These are phyloP conservation scores for Phytophthora rubi DNA, from an alignment of 352 stramenopile genomes.

Conservation along the genomic window DNA sequence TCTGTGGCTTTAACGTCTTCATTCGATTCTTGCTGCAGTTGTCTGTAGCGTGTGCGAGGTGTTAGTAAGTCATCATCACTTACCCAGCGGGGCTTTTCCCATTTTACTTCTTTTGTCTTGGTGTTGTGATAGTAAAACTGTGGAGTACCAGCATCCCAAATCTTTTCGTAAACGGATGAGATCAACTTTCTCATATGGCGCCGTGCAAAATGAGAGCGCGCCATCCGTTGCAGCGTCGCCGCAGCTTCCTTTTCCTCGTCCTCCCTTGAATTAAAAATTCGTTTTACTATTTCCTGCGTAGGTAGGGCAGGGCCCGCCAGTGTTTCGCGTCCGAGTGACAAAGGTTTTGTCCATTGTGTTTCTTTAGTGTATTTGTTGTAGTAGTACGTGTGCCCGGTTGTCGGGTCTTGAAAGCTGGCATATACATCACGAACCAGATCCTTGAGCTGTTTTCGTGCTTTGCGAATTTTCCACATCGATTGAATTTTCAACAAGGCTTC, in stretches of 20 bases:
- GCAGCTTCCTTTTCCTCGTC: slow-evolving; percentile 44
- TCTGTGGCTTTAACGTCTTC: background rate
- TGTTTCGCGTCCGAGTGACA: slow-evolving; percentile 41
- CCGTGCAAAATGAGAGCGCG: slow-evolving; percentile 55
- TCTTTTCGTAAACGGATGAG: slow-evolving; percentile 83
- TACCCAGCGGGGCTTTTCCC: slow-evolving; percentile 71
- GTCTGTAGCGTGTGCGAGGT: slow-evolving; percentile 45
- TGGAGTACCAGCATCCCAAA: slow-evolving; percentile 57
- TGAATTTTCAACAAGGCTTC: slow-evolving; percentile 76
- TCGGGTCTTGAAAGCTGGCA: slow-evolving; percentile 60
- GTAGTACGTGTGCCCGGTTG: slow-evolving; percentile 76
- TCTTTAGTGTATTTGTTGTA: slow-evolving; percentile 78
- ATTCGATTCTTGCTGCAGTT: slow-evolving; percentile 10
- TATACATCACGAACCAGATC: slow-evolving; percentile 67
- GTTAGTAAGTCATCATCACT: slow-evolving; percentile 68
- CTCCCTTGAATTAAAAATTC: slow-evolving; percentile 28
- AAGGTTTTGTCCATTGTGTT: slow-evolving; percentile 74
- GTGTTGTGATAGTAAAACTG: slow-evolving; percentile 88
- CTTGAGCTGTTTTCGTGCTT: slow-evolving; percentile 73
- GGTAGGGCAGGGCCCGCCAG: slow-evolving; percentile 14
- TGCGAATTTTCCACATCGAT: slow-evolving; percentile 74
- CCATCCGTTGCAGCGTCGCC: slow-evolving; percentile 61
- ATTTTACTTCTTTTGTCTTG: slow-evolving; percentile 68
- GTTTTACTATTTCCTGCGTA: slow-evolving; percentile 7
- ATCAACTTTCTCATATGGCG: slow-evolving; percentile 59